Base-by-base conservation (phyloP, 345 rosid species). In the Erodium maritimum region DNA sequence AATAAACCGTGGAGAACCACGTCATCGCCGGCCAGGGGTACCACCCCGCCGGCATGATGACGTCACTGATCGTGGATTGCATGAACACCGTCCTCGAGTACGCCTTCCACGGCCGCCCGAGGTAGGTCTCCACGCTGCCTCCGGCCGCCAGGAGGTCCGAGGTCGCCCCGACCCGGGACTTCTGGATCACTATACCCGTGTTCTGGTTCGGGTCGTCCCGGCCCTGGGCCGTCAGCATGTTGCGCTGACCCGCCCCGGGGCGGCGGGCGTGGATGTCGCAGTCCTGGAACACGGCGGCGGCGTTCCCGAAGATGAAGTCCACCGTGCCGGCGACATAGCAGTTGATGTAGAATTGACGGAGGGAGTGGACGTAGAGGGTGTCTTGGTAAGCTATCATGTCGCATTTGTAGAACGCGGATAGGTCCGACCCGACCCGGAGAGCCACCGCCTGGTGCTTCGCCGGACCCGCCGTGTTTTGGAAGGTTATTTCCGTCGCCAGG, bases 361-460 rank as follows among this genome's bases (percentile, higher is more conserved):
- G n/a, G n/a, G 77, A 64, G 42, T 33, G 77, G 22, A 73, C 65
- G 67, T 65, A 73, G 55, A 65, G 73, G 5, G 65, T 56, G 42
- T 73, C 73, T 9, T 82, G 84, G 63, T 79, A 79, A 14, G 80
- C 87, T n/a, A 54, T 29, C 16, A 79, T 59, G n/a, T 78, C 72
- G 50, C 87, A 82, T 42, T 73, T 70, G 17, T 24, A 73, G 7
- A 68, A 54, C 0, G 79, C 79, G 8, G 79, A 64, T 54, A 60
- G 71, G 42, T 82, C 73, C 19, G 77, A 69, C 9, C 61, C 77
- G 9, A 69, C 82, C 81, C 53, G 12, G n/a, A 50, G 53, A 3
- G 53, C 53, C n/a, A 50, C 53, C 5, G 53, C 53, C 4, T 50
- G 53, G n/a, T 50, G 53, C 53, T 50, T 50, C 3, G 53, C 17